Conservation (phyloP, 352 stramenopile genomes). For the Pythium biforme region DNA sequence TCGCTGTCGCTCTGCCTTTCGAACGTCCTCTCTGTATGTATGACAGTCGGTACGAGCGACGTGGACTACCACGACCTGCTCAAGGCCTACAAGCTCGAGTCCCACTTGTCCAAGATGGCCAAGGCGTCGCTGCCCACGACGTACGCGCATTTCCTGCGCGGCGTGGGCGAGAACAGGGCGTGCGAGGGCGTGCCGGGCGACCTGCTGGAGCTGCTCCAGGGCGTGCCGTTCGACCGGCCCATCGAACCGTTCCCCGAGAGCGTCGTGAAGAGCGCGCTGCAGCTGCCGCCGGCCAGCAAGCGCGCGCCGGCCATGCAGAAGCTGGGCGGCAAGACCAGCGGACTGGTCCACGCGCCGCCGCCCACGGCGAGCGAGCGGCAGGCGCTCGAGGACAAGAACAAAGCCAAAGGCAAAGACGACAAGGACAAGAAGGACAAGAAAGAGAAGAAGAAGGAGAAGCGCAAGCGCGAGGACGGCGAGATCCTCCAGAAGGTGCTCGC, state of each 20-base stretch:
- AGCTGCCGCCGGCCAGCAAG: conserved; percentile 64
- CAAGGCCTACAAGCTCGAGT: conserved; percentile 65
- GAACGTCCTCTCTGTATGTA: neutral
- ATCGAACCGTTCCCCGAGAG: conserved; percentile 74
- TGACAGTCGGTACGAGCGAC: conserved; percentile 54
- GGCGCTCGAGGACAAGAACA: conserved; percentile 46
- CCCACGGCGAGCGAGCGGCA: conserved; percentile 37
- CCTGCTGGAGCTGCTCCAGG: conserved; percentile 58
- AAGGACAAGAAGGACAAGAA: conserved; percentile 83
- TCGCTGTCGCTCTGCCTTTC: neutral
- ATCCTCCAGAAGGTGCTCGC: conserved; percentile 75
- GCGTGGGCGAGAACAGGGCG: conserved; percentile 47
- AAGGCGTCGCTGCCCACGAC: conserved; percentile 54
- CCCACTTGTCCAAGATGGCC: conserved; percentile 59
- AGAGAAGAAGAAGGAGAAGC: conserved; percentile 83
- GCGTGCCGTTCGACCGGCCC: conserved; percentile 74
- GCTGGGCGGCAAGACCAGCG: conserved; percentile 43
- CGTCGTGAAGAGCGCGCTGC: conserved; percentile 67
- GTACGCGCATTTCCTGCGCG: conserved; percentile 72
- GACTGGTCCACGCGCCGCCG: conserved; percentile 66
- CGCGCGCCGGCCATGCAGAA: conserved; percentile 50
- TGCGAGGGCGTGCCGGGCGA: conserved; percentile 45
- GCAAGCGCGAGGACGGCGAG: conserved; percentile 66
- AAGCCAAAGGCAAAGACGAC: conserved; percentile 56
- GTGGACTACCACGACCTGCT: conserved; percentile 64